Conservation (phyloP, 305 asterid species). For the Rubia occidens region DNA sequence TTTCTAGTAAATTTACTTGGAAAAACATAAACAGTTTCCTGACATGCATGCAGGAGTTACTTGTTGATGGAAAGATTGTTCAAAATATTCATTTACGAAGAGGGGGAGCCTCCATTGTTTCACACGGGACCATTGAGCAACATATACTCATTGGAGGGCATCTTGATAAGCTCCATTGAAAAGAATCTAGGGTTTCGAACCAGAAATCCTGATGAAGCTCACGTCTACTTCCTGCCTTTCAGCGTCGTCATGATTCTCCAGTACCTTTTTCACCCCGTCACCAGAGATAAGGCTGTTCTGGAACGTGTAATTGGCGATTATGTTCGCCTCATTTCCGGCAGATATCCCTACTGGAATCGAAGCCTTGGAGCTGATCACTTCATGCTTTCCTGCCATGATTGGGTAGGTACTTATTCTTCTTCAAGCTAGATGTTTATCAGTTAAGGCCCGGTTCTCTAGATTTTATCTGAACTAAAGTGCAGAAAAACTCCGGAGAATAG, state of each 20-base stretch:
- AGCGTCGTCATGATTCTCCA: constrained; percentile 56
- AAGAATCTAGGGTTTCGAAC: constrained; percentile 30
- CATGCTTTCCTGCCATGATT: constrained; percentile 85
- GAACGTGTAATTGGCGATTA: constrained; percentile 43
- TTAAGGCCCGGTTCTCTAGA: too few relatives aligned
- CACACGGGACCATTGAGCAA: constrained; percentile 48
- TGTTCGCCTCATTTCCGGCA: constrained; percentile 34
- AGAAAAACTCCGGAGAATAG: too few relatives aligned
- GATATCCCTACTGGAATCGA: constrained; percentile 60
- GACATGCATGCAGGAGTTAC: constrained; percentile 42
- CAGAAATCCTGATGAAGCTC: constrained; percentile 44
- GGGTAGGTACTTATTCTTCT: constrained; percentile 29
- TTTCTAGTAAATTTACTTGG: too few relatives aligned
- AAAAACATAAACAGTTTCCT: too few relatives aligned
- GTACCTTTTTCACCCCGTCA: constrained; percentile 39
- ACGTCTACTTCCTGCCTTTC: constrained; percentile 53
- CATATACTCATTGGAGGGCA: constrained; percentile 58
- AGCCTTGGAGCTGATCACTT: constrained; percentile 68
- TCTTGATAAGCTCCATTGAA: constrained; percentile 42
- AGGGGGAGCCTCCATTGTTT: constrained; percentile 67
- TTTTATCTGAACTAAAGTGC: too few relatives aligned
- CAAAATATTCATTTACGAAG: constrained; percentile 53
- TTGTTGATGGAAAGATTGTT: constrained; percentile 46
- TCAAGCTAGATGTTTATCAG: not conserved
- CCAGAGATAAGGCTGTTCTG: constrained; percentile 50